These are phyloP conservation scores for Trichoderma afroharzianum DNA, from an alignment of 2,329 filamentous ascomycete genomes.

Conservation along the genomic window DNA sequence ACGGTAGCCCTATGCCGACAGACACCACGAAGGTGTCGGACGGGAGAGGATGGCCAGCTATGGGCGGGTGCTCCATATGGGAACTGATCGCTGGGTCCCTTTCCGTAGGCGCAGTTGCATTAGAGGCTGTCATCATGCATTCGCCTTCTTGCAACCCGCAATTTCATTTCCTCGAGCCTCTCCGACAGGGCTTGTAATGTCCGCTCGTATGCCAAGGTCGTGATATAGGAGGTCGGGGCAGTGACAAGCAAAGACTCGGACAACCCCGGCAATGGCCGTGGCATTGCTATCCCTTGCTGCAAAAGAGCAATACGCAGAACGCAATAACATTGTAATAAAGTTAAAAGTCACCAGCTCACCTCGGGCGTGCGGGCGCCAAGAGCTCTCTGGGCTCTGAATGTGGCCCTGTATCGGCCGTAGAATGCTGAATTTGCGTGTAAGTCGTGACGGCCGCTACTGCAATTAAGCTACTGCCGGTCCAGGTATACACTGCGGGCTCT, in stretches of 20 bases:
- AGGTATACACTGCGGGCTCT: constrained; percentile 10
- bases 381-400: not conserved
- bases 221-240: not conserved
- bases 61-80: not conserved
- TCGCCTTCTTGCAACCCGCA: not conserved
- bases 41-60: not conserved
- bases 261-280: not conserved
- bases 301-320: not conserved
- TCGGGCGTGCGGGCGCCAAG: not conserved
- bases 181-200: not conserved
- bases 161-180: not conserved
- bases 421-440: constrained; percentile 1
- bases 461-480: not conserved
- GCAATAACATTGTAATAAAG: not conserved
- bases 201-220: not conserved
- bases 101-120: not conserved
- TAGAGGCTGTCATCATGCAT: not conserved
- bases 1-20: not conserved
- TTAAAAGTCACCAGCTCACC: not conserved
- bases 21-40: not conserved
- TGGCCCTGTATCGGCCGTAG: constrained; percentile 3
- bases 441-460: not conserved
- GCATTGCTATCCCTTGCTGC: not conserved
- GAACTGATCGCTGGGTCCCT: not conserved
- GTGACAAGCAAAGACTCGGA: not conserved